Conservation (phyloP, 208 protist genomes). For the Acanthamoeba castellanii region DNA sequence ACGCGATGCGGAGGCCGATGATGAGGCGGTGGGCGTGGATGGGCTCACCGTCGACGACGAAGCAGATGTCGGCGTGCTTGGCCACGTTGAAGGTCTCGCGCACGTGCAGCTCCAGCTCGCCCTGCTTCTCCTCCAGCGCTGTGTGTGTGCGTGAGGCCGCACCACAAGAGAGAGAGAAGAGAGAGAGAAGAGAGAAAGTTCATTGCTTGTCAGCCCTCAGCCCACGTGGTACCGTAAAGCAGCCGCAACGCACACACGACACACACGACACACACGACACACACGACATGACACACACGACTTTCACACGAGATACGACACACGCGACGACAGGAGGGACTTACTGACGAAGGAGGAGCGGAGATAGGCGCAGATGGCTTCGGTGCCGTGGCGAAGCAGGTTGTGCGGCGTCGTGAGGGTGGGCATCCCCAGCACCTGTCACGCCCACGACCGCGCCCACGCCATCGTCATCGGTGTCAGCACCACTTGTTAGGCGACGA, state of each 20-base stretch:
- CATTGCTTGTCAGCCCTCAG: no score
- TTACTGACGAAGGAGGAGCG: background rate
- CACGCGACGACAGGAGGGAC: background rate
- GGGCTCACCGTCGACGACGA: background rate
- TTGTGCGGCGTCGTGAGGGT: background rate
- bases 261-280: background rate
- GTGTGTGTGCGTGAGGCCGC: no score
- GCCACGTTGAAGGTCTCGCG: background rate
- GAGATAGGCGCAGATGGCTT: slow-evolving; percentile 8
- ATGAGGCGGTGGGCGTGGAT: slow-evolving; percentile 5
- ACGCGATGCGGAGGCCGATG: slow-evolving; percentile 3
- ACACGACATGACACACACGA: background rate
- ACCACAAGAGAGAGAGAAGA: no score
- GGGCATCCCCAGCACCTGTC: background rate
- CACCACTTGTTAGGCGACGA: no score
- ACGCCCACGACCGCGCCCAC: background rate
- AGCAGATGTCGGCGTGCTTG: slow-evolving; percentile 44
- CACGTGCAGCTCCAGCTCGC: background rate
- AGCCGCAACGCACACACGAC: no score
- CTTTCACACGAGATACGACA: background rate
- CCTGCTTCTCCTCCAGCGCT: slow-evolving; percentile 41
- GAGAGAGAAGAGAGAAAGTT: no score
- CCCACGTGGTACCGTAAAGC: no score
- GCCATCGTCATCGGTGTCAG: no score
- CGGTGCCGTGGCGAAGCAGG: background rate